Conservation (phyloP, 495 filamentous ascomycete species). For the Oleoguttula mirabilis region DNA sequence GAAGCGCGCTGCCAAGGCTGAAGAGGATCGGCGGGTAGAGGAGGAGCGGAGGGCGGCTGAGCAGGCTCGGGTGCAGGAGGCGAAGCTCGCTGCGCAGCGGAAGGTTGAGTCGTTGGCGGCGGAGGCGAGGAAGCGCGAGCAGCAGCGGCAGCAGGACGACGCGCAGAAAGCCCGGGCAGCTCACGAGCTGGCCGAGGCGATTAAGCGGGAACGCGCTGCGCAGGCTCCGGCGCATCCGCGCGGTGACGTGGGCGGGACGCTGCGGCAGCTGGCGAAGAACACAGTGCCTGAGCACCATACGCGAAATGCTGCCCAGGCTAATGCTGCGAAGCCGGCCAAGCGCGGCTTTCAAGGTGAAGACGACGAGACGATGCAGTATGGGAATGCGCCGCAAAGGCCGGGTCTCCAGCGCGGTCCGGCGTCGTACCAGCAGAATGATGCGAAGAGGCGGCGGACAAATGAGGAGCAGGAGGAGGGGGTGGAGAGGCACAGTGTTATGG, state of each 20-base stretch:
- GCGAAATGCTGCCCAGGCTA: constrained; percentile 39
- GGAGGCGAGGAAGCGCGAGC: constrained; percentile 51
- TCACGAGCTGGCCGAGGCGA: constrained; percentile 30
- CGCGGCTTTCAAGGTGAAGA: constrained; percentile 40
- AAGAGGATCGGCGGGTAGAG: constrained; percentile 38
- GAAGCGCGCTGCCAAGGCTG: constrained; percentile 50
- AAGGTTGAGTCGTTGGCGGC: constrained; percentile 43
- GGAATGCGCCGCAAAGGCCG: constrained; percentile 16
- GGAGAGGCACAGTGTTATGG: constrained; percentile 45
- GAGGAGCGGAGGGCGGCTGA: constrained; percentile 40
- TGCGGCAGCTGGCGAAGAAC: constrained; percentile 44
- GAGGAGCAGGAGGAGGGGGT: constrained; percentile 39
- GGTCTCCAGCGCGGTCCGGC: constrained; percentile 34
- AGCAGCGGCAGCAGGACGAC: constrained; percentile 21
- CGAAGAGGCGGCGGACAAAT: constrained; percentile 47
- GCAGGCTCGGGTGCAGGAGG: constrained; percentile 42
- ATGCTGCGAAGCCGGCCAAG: constrained; percentile 56
- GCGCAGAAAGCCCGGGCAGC: constrained; percentile 32
- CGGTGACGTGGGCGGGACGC: constrained; percentile 37
- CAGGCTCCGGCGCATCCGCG: constrained; percentile 29
- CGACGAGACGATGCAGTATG: constrained; percentile 31
- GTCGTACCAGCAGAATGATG: constrained; percentile 39
- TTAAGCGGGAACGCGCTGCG: constrained; percentile 33
- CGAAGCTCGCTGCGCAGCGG: constrained; percentile 56
- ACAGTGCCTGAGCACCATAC: constrained; percentile 37